Evolutionary conservation across 169 alveolate species (phyloP), one percentile per base, ranked within the genome.

Genomic region (Babesia gibsoni): DNA sequence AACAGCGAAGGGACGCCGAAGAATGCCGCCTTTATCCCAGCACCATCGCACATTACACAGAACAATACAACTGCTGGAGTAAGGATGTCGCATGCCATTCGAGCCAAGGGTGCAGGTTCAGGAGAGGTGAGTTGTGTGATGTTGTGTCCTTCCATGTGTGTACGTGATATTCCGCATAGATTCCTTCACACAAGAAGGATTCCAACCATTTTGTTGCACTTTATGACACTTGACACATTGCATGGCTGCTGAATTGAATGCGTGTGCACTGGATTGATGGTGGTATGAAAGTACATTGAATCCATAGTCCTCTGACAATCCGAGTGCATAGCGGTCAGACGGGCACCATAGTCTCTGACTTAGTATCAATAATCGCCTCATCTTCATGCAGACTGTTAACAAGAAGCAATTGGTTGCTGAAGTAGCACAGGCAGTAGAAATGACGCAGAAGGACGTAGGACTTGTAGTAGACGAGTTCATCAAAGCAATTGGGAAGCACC

Each of bases 401-500:
- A 79, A 79, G 70, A 79, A 45, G 33, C 77, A 79, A 32, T 25
- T 79, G 6, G 42, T 79, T 41, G 66, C 74, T 41, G 75, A 79
- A 35, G 82, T 79, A 16, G 88, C 83, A 4, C 68, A 69, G 52
- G 48, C 58, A 0, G 43, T 68, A 37, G 48, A 64, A n/a, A 79
- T 57, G 83, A 79, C 88, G 8, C 88, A 79, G 65, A 79, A 79
- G 63, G 88, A 79, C 9, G 88, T 69, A 12, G 84, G 79, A 1
- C 56, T 36, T 8, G 88, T 79, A 1, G 35, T 79, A 25, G 88
- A 79, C 70, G 83, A 67, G 29, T 79, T 79, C 36, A 14, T 79
- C 3, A 52, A 41, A 42, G 41, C 57, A 22, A 46, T 79, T 23
- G 74, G 41, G 23, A 59, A 63, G 20, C 57, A 79, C 48, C 30